Base-by-base conservation (phyloP, 177 flowering plant species). In the Vitis hybrid region DNA sequence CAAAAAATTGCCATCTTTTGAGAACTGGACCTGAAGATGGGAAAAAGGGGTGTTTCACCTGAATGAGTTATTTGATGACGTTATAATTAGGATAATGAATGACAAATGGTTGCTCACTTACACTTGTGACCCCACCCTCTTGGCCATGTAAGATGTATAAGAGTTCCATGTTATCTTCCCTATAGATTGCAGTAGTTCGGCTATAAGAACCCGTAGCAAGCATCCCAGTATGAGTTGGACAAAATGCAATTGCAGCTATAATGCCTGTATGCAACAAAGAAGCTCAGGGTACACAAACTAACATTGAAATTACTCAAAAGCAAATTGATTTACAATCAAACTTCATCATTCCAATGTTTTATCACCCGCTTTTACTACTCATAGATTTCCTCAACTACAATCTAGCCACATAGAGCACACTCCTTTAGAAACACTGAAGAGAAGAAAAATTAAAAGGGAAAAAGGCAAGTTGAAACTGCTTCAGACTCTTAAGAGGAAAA, bases 101-200 rank as follows among this genome's bases (percentile, higher is more conserved):
- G 34, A 61, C 45, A 5, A 65, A 68, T 52, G 16, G 69, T 54
- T 29, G 57, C 61, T 56, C 45, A 84, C 92, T 83, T 86, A 95
- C 99, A 81, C 91, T 98, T 16, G 98, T 95, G 67, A 93, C 77
- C 65, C 99, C 99, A 78, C 98, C 99, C 82, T 88, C 89, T 81
- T 95, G 99, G 63, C 99, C 99, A 83, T 95, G 96, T 68, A 95
- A 80, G 65, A 93, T 76, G 68, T 93, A 93, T 63, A 95, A 77
- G 57, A 85, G 88, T 73, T 95, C 99, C 98, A 91, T 90, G 78
- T 86, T 93, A 70, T 90, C 96, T 74, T 95, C 99, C 45, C 83
- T 77, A 73, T 87, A 91, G 65, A 95, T 83, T 64, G 92, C 98
- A 54, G 93, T 84, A 48, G 94, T 90, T 78, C 87, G 92, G 82